Base-by-base conservation (phyloP, 2,329 filamentous ascomycete species). In the Talaromyces marneffei region DNA sequence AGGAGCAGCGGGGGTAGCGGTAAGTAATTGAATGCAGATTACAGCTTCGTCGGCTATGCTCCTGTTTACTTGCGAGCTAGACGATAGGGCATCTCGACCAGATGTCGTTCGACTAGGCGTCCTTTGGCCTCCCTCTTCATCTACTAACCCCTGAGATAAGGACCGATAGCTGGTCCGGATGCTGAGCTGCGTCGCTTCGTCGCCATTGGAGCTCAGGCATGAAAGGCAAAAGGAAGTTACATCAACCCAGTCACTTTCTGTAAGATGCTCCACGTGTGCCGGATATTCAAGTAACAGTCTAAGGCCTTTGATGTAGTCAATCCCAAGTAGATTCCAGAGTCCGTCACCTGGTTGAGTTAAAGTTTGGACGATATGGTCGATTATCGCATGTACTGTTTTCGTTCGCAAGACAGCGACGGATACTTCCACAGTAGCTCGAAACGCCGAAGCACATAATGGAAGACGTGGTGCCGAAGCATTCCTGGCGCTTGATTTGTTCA, bases 351-450 rank as follows among this genome's bases (percentile, higher is more conserved):
- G 74, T 16, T 79, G 82, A 1, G 86, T 84, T 3, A 96, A 79
- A 18, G 86, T 85, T 65, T 96, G 87, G 2, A 85, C 87, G 63
- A 97, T 88, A 74, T 96, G 92, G 65, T 91, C 87, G 65, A 96
- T 80, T 16, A 97, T 78, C 5, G 89, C 85, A 67, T 87, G 83
- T n/a, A 93, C 80, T 0, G 92, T 93, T 72, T 91, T 95, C 63
- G 82, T 80, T 69, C 87, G 89, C 65, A 97, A 75, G 63, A 83
- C 87, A 20, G 81, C 76, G 33, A 87, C 79, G 23, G 90, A 89
- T 59, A 88, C 83, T 65, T 88, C 86, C 53, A 95, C 82, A 25
- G 88, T 84, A 27, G 87, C 79, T 59, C 91, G 87, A 61, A 97
- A 76, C 7, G 88, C 87, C 52, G 85, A 84, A 31, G 89, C 89